A percentile compares a stretch with the other conserved stretches of the same genome.
phyloP scores from a whole-genome alignment of 352 stramenopile species.

The Globisporangium irregulare region DNA sequence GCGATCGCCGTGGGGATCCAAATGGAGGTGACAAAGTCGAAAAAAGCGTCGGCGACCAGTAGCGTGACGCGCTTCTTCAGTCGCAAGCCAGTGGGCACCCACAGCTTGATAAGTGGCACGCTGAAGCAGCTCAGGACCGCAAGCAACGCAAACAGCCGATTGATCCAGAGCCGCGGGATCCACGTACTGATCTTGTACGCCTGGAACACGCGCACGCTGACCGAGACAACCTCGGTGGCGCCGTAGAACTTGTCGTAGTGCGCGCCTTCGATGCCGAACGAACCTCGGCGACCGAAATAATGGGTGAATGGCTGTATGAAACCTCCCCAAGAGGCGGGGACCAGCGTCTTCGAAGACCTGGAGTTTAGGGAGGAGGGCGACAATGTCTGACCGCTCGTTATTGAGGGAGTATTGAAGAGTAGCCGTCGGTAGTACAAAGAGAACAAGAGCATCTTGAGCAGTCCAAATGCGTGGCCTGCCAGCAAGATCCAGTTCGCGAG shows the following conservation, averaged over 20 bases:
- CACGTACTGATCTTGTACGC: slow-evolving; percentile 3
- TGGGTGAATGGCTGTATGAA: not conserved
- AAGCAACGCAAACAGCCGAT: not conserved
- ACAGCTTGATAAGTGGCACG: slow-evolving; percentile 6
- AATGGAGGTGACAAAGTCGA: slow-evolving; percentile 6
- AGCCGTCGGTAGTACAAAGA: not conserved
- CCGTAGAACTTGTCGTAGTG: not conserved
- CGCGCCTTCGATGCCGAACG: slow-evolving; percentile 5
- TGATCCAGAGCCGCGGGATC: slow-evolving; percentile 12
- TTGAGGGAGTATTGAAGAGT: not conserved
- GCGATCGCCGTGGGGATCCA: slow-evolving; percentile 5
- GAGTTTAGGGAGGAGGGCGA: not conserved
- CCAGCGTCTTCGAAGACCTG: too few species aligned
- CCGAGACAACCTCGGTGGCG: not conserved
- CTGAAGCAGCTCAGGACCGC: slow-evolving; percentile 2
- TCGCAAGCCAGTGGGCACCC: not conserved
- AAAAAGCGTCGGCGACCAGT: slow-evolving; percentile 6
- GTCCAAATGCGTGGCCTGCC: not conserved
- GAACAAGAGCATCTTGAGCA: slow-evolving; percentile 1
- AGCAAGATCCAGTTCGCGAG: not conserved
- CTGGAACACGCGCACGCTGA: slow-evolving; percentile 4
- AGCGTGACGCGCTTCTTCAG: slow-evolving; percentile 8
- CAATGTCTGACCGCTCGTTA: not conserved
- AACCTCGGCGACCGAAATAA: not conserved
- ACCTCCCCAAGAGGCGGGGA: too few species aligned